Evolutionary conservation across 192 early-diverging fungal species (phyloP).

Genomic region (Chytriomyces sp.): DNA sequence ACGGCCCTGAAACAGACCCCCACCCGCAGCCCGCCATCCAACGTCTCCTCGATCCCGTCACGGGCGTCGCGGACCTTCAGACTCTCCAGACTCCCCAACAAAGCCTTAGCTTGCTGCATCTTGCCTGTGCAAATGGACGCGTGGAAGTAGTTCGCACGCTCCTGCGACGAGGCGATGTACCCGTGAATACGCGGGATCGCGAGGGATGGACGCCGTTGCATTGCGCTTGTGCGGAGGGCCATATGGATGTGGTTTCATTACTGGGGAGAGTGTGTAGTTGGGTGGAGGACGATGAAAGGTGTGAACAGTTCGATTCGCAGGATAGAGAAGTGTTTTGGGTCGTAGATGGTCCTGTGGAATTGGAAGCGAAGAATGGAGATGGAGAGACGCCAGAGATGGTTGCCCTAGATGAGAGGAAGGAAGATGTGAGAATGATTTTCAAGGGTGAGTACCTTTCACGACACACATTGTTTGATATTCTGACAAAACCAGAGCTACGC

Average conservation of each 20-base stretch:
- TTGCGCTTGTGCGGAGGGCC: conserved; percentile 68
- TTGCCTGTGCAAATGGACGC: conserved; percentile 59
- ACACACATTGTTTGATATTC: background rate
- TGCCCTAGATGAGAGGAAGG: conserved; percentile 37
- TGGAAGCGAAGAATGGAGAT: conserved; percentile 45
- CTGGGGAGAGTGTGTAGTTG: conserved; percentile 44
- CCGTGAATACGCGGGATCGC: conserved; percentile 47
- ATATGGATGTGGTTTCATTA: conserved; percentile 52
- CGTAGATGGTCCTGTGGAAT: conserved; percentile 51
- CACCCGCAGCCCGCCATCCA: background rate
- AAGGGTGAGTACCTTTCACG: conserved; percentile 27
- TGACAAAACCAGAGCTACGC: too few relatives aligned
- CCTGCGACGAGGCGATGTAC: conserved; percentile 26
- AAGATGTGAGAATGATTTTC: conserved; percentile 32
- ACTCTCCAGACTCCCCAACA: conserved; percentile 45
- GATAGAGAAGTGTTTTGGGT: conserved; percentile 24
- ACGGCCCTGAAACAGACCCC: conserved; percentile 21
- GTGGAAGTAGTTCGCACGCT: conserved; percentile 38
- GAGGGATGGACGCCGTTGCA: conserved; percentile 73
- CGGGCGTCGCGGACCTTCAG: conserved; percentile 29
- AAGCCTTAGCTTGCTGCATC: conserved; percentile 52
- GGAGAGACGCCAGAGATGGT: conserved; percentile 47
- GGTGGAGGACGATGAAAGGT: conserved; percentile 9
- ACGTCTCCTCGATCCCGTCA: background rate
- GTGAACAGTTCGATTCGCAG: background rate